Base-by-base conservation (phyloP, 495 filamentous ascomycete species). In the Aspergillus saccharolyticus region DNA sequence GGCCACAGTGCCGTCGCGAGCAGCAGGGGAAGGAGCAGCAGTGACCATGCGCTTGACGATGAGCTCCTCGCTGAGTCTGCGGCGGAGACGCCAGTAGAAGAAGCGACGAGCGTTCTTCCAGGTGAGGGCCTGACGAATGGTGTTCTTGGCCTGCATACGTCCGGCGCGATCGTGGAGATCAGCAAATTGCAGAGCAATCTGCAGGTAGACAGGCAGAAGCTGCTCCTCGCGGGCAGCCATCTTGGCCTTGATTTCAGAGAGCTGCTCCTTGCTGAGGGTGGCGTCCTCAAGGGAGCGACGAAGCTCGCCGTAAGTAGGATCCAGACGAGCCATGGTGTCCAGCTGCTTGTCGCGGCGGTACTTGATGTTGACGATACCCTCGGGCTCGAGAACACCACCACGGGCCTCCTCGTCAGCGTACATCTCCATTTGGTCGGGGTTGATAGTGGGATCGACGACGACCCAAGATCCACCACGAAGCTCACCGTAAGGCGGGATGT, bases 61-160 rank as follows among this genome's bases (percentile, higher is more conserved):
- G 68, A 89, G 88, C 74, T 98, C 92, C 76, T 98, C 94, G 74
- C 95, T 96, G 65, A 98, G 80, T 75, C 95, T 84, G 71, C 94
- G 89, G 71, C 94, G 93, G 54, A 96, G 87, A 80, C 94, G 92
- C 94, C 94, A 98, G 86, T 97, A 98, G 85, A 98, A 97, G 89
- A 96, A 98, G 68, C 95, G 90, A 61, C 94, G 86, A 47, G 93
- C 87, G 59, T 96, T 85, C 70, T 84, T 80, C 95, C 92, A 98
- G 67, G 84, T 80, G 17, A 98, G 81, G 1, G 87, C 75, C 58
- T 84, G 79, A 53, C 95, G 90, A 67, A 98, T 97, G 61, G 87
- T 86, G 56, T 90, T 87, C 85, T 98, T 98, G 71, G 94, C 94
- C 73, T 95, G 80, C 94, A 98, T 97, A 74, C 94, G 89, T 52